Evolutionary conservation across 352 stramenopile species (phyloP).

Genomic region (Phytopythium montanum): DNA sequence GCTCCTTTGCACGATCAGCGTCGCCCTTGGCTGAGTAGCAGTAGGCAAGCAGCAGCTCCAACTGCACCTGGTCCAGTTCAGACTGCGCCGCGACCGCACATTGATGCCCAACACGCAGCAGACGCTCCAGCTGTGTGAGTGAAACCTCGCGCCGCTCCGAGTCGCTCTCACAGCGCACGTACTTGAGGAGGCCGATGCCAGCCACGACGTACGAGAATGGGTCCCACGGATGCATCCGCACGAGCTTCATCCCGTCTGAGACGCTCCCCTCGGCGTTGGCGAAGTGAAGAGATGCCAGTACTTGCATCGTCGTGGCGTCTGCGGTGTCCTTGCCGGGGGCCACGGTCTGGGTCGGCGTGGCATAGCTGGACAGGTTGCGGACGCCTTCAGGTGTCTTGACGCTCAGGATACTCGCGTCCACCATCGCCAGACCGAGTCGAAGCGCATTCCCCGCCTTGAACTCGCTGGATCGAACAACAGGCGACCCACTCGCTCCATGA

Average conservation of each 20-base stretch:
- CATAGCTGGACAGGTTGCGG: neutral
- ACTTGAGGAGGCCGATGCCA: slow-evolving; percentile 47
- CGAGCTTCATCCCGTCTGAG: slow-evolving; percentile 28
- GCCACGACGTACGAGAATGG: slow-evolving; percentile 48
- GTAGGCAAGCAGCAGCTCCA: slow-evolving; percentile 40
- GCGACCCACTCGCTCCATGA: slow-evolving; percentile 4
- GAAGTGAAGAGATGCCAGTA: slow-evolving; percentile 32
- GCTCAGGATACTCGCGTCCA: slow-evolving; percentile 25
- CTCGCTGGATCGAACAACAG: neutral
- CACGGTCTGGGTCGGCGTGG: too few species aligned
- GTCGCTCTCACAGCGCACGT: slow-evolving; percentile 14
- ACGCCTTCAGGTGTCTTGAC: neutral
- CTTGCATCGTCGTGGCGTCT: slow-evolving; percentile 28
- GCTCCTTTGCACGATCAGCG: slow-evolving; percentile 13
- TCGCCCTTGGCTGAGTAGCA: slow-evolving; percentile 30
- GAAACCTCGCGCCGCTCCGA: slow-evolving; percentile 9
- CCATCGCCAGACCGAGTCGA: slow-evolving; percentile 29
- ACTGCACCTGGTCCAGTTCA: slow-evolving; percentile 22
- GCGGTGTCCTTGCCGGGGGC: slow-evolving; percentile 17
- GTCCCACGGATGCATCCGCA: slow-evolving; percentile 61
- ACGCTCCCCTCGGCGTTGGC: neutral
- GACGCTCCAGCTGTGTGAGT: slow-evolving; percentile 20
- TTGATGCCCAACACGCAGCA: slow-evolving; percentile 32
- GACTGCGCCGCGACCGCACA: neutral
- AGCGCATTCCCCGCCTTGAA: slow-evolving; percentile 13